Conservation (phyloP, 371 early-diverging fungal genomes). For the Capillidium rhysosporum region DNA sequence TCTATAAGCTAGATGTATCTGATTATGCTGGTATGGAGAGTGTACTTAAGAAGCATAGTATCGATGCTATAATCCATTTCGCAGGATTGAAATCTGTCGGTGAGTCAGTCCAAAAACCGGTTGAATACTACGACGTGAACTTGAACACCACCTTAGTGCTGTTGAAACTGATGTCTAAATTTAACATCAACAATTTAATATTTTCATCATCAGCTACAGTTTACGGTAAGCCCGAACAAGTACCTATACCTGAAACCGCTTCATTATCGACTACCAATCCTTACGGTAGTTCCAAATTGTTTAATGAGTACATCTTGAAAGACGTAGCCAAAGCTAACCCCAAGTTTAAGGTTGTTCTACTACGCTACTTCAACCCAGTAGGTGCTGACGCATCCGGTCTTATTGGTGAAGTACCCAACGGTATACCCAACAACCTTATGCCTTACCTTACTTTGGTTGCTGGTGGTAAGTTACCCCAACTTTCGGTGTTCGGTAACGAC, state of each 20-base stretch:
- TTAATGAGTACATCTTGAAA: conserved; percentile 54
- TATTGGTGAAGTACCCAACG: conserved; percentile 75
- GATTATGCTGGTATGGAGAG: conserved; percentile 15
- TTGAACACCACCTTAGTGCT: conserved; percentile 57
- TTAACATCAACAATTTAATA: conserved; percentile 46
- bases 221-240: conserved; percentile 37
- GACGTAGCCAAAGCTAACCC: conserved; percentile 36
- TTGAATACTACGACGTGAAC: conserved; percentile 76
- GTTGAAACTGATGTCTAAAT: conserved; percentile 35
- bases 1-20: conserved; percentile 31
- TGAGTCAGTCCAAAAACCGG: conserved; percentile 62
- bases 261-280: conserved; percentile 50
- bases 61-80: conserved; percentile 72
- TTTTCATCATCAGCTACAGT: conserved; percentile 81
- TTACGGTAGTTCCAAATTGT: conserved; percentile 71
- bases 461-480: conserved; percentile 41
- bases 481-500: conserved; percentile 64
- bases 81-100: conserved; percentile 82
- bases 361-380: conserved; percentile 83
- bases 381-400: conserved; percentile 69
- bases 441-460: conserved; percentile 70
- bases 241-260: conserved; percentile 36
- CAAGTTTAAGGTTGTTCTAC: conserved; percentile 39
- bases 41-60: conserved; percentile 8
- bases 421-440: conserved; percentile 72